Percentiles rank a stretch among this genome's conserved stretches.
phyloP scores from a whole-genome alignment of 495 filamentous ascomycete species.

The Jackrogersella multiformis region DNA sequence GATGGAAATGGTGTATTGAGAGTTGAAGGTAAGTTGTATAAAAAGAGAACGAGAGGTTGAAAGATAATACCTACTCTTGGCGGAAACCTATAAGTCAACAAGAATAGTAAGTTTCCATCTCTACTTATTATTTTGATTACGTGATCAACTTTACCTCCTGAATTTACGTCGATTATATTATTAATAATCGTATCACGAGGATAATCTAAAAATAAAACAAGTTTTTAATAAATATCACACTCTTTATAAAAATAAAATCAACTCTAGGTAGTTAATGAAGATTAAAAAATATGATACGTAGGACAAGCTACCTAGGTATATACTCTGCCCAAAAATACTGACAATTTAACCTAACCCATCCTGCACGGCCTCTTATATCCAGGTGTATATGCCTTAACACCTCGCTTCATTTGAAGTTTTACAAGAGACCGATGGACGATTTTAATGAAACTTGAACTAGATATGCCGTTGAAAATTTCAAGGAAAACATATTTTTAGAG shows the following conservation, averaged over 20 bases:
- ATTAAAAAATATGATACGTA: background rate
- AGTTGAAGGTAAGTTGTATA: background rate
- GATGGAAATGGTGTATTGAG: background rate
- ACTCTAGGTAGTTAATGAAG: no score
- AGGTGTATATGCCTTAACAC: background rate
- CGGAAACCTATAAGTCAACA: no score
- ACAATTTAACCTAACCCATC: background rate
- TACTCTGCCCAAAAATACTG: background rate
- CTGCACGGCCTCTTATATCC: background rate
- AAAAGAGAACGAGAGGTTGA: background rate
- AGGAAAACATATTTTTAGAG: background rate
- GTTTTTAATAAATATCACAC: no score
- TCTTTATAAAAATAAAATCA: no score
- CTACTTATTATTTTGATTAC: no score
- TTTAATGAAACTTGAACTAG: no score
- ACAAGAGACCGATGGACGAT: background rate
- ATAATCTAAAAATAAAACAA: no score
- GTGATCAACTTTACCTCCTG: no score
- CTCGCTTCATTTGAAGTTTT: background rate
- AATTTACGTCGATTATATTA: no score
- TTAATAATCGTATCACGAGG: no score
- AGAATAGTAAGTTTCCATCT: no score
- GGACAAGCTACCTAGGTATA: background rate
- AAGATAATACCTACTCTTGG: background rate
- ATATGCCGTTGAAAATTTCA: background rate